Evolutionary conservation across 768 basidiomycete species (phyloP), one percentile per base, ranked within the genome.

Genomic region (Piloderma croceum): DNA sequence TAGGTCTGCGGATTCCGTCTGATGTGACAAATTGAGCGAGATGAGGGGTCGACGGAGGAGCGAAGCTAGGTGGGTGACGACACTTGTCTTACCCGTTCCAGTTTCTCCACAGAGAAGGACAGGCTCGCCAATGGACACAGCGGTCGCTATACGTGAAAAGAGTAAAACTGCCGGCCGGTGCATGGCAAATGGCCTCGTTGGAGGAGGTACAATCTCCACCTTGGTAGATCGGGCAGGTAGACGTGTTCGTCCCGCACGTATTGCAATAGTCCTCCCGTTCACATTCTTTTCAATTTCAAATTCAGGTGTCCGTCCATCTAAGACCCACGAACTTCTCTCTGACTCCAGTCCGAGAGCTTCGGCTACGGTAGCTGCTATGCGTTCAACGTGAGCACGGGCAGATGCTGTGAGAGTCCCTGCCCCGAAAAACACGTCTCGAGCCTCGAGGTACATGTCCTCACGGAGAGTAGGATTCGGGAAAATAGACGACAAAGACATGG

Each of bases 31-130:
- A 57, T 99, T 99, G 42, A 99, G 74, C 1, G 92, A 90, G 40
- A 90, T 75, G 24, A 99, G 73, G 1, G 82, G 79, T 9, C 78
- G 76, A 6, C 72, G 74, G 21, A 96, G 73, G n/a, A 87, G 61
- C 2, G 81, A 72, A 9, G 96, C 84, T 22, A 98, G 71, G 52
- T 96, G 81, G 3, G 91, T 87, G 12, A 99, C 77, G 15, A 81
- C 76, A 38, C 92, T 93, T 1, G 96, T 99, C 63, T 99, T 99
- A 11, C 96, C 96, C 1, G 96, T 99, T n/a, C 96, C 96, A 2
- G 96, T 99, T 67, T 99, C 96, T 34, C 96, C 96, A 0, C 92
- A 91, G 19, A 99, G 73, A 6, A 99, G 73, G 4, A 93, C 69
- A 4, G 96, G 91, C 55, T 99, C 96, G 11, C 63, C 63, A 34